A percentile compares a stretch with the other conserved stretches of the same genome.
Conservation (phyloP, 192 early-diverging fungal species). For the Coemansia sp. region DNA sequence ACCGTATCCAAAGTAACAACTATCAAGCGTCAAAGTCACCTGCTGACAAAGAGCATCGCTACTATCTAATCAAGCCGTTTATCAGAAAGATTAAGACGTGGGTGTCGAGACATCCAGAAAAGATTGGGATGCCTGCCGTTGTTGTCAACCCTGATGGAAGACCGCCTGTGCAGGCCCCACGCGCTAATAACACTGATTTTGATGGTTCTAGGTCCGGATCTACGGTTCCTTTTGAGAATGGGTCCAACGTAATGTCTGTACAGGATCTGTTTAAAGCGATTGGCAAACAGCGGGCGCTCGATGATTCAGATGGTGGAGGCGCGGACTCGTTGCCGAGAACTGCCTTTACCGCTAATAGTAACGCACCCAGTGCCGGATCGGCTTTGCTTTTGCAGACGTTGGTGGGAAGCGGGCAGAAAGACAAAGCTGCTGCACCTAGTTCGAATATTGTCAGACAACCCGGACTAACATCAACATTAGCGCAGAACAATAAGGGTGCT, state of each 20-base stretch:
- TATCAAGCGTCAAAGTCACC: constrained; percentile 8
- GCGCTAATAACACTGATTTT: background rate
- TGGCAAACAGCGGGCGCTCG: constrained; percentile 21
- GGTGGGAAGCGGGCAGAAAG: constrained; percentile 21
- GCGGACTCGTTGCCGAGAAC: background rate
- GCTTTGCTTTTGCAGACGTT: constrained; percentile 56
- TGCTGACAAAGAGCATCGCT: constrained; percentile 57
- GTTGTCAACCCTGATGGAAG: constrained; percentile 24
- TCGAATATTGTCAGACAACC: background rate
- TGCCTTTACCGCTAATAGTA: background rate
- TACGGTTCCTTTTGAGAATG: background rate
- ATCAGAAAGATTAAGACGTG: constrained; percentile 55
- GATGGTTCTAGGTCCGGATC: background rate
- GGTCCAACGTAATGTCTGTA: constrained; percentile 34
- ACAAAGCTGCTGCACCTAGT: background rate
- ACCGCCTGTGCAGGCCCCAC: background rate
- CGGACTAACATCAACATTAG: constrained; percentile 12
- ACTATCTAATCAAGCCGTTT: constrained; percentile 75
- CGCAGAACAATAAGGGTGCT: background rate
- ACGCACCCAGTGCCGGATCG: constrained; percentile 12
- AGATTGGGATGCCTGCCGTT: constrained; percentile 21
- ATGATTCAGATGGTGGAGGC: background rate
- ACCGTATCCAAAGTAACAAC: constrained; percentile 30
- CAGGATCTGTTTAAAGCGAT: constrained; percentile 44
- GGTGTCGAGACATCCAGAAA: constrained; percentile 37